A percentile compares a stretch with the other conserved stretches of the same genome.
Evolutionary conservation across 371 early-diverging fungal species (phyloP).

Genomic region (Haplosporangium sp.): DNA sequence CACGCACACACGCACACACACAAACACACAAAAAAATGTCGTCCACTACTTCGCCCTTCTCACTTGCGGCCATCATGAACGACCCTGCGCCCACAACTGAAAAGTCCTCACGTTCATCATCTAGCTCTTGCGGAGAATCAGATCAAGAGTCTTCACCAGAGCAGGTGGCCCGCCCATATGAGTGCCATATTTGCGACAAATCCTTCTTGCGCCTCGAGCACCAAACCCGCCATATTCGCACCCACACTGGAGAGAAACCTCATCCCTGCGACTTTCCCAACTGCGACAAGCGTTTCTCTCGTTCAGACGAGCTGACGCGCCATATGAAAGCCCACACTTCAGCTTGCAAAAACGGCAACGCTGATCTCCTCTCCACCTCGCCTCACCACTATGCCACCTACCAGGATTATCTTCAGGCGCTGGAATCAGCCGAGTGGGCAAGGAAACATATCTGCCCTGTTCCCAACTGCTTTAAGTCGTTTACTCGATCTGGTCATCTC

Average conservation of each 20-base stretch:
- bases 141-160: constrained; percentile 33
- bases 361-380: constrained; percentile 46
- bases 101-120: constrained; percentile 4
- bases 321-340: constrained; percentile 73
- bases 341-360: constrained; percentile 55
- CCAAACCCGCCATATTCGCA: constrained; percentile 82
- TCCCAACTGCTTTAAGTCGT: constrained; percentile 53
- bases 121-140: constrained; percentile 40
- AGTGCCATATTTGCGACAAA: constrained; percentile 72
- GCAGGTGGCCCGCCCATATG: constrained; percentile 63
- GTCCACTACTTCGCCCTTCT: constrained; percentile 54
- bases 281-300: constrained; percentile 82
- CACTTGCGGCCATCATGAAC: constrained; percentile 54
- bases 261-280: constrained; percentile 76
- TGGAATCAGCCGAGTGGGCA: constrained; percentile 53
- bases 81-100: constrained; percentile 30
- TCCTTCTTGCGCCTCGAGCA: constrained; percentile 77
- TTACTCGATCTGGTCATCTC: constrained; percentile 53
- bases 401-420: constrained; percentile 45
- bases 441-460: constrained; percentile 53
- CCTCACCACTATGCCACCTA: constrained; percentile 50
- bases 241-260: constrained; percentile 89
- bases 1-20: background rate
- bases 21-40: constrained; percentile 3
- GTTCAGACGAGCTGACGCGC: constrained; percentile 75